Base-by-base conservation (phyloP, 2,329 filamentous ascomycete genomes). In the Aspergillus hiratsukae region DNA sequence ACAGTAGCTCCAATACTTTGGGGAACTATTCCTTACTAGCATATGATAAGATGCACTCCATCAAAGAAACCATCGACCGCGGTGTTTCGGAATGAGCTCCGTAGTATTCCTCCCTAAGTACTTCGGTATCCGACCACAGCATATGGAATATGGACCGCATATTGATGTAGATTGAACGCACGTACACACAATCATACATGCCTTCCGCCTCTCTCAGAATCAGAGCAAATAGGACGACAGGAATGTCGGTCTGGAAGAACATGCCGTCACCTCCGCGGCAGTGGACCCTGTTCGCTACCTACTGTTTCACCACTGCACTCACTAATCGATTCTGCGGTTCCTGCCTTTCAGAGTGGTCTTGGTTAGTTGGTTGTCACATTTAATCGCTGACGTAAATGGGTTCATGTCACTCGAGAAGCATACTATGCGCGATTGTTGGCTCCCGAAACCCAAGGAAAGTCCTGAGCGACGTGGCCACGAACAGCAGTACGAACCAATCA, bases 221-320 rank as follows among this genome's bases (percentile, higher is more conserved):
- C 14, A 37, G 31, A 17, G 31, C 31, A 17, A 37, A 17, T 37
- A 37, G 14, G 14, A 17, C 29, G 14, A 55, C 52, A 37, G 54
- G 57, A 53, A 48, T 45, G 45, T 50, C 46, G 50, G 54, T 49
- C 55, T 53, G 35, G 51, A 37, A 14, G 51, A 61, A 51, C 58
- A 62, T 61, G 54, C 61, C 56, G 61, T 52, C 29, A 43, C 41
- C 10, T 35, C 21, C 19, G 25, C 54, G 46, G 25, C 23, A 35
- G 58, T 62, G 60, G 60, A 53, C 56, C 58, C 28, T 25, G 17
- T 23, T 54, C 51, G 52, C 52, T 51, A 54, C 55, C 49, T n/a
- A n/a, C n/a, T n/a, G 57, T 64, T 64, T 61, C 57, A 53, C 49
- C 49, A 58, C 56, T 54, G 45, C 56, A 54, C 28, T 51, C 17